Evolutionary conservation across 2,329 filamentous ascomycete species (phyloP).

Genomic region (Volutella citrinella): DNA sequence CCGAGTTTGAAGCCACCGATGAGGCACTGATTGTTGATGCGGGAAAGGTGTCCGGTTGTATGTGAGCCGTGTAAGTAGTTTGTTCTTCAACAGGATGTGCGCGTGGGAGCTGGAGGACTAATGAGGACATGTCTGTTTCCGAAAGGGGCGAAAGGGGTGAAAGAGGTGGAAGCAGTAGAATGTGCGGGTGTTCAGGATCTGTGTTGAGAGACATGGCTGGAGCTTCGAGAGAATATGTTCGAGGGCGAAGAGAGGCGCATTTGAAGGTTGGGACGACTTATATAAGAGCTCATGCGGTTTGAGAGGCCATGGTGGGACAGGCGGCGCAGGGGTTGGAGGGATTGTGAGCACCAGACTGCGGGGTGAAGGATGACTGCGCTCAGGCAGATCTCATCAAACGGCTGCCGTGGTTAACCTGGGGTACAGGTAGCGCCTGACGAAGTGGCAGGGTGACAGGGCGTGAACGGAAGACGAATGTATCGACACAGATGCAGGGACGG

Average conservation of each 20-base stretch:
- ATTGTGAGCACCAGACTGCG: constrained; percentile 20
- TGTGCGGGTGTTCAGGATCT: constrained; percentile 22
- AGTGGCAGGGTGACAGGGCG: constrained; percentile 10
- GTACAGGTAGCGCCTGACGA: constrained; percentile 19
- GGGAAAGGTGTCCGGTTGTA: constrained; percentile 39
- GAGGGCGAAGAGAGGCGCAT: too few species aligned
- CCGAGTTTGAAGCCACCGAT: constrained; percentile 53
- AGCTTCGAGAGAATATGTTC: too few species aligned
- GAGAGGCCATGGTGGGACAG: constrained; percentile 35
- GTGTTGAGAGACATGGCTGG: constrained; percentile 24
- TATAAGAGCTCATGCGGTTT: constrained; percentile 33
- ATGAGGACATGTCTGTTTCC: constrained; percentile 44
- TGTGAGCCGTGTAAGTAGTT: constrained; percentile 40
- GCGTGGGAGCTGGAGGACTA: constrained; percentile 38
- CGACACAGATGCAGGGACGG: constrained; percentile 25
- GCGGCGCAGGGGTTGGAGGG: too few species aligned
- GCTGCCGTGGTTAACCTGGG: constrained; percentile 21
- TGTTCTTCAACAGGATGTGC: constrained; percentile 47
- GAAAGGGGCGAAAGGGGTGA: too few species aligned
- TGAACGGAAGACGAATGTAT: constrained; percentile 20
- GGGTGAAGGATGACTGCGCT: constrained; percentile 25
- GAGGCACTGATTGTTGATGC: constrained; percentile 55
- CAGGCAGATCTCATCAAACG: constrained; percentile 25
- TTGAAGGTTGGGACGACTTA: constrained; percentile 34
- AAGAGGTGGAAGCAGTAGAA: too few species aligned